Percentiles rank a stretch among this genome's conserved stretches.
Evolutionary conservation across 78 protist genomes (phyloP).

Genomic region (Dictyostelium citrinum): DNA sequence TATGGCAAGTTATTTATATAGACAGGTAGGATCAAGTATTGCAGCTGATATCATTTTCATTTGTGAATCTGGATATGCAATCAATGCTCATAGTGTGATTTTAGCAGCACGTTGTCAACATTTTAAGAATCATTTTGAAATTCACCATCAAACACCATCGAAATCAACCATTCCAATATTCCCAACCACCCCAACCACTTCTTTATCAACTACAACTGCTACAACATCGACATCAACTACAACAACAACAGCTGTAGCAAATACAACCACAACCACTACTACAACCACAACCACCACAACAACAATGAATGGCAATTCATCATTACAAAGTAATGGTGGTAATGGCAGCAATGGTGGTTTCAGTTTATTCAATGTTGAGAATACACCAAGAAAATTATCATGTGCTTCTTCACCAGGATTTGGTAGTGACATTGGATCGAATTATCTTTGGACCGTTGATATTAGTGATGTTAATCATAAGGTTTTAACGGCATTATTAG

Average conservation of each 20-base stretch:
- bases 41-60: constrained; percentile 33
- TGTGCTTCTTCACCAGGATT: constrained; percentile 39
- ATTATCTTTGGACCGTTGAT: constrained; percentile 32
- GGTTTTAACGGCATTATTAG: constrained; percentile 34
- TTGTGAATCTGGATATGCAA: constrained; percentile 20
- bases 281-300: neutral
- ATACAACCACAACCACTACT: neutral
- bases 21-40: constrained; percentile 19
- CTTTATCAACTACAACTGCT: neutral
- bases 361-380: neutral
- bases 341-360: neutral
- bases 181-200: neutral
- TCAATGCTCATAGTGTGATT: constrained; percentile 31
- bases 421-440: constrained; percentile 1
- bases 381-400: constrained; percentile 24
- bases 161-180: constrained; percentile 29
- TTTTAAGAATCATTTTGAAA: constrained; percentile 44
- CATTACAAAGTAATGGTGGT: neutral
- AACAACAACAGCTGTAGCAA: neutral
- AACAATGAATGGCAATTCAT: neutral
- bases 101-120: constrained; percentile 26
- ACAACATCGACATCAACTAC: neutral
- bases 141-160: neutral
- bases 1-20: constrained; percentile 44
- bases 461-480: constrained; percentile 31